These are phyloP conservation scores for Otatea glauca DNA, from an alignment of 176 grass and related monocot species.

Conservation along the genomic window DNA sequence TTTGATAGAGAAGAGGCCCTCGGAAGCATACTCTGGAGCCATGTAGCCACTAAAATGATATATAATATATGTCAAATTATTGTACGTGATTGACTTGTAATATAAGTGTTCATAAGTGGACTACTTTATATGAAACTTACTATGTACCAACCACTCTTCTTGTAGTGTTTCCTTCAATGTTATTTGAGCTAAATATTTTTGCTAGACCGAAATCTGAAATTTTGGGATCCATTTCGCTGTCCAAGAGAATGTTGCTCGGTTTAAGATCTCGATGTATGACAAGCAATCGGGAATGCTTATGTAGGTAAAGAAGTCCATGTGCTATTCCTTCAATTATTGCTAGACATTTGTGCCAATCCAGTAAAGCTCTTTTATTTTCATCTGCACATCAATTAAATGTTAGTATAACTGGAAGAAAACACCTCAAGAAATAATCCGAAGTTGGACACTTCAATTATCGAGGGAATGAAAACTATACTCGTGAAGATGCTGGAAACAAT, in stretches of 20 bases:
- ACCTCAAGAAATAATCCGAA: not conserved
- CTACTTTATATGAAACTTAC: constrained; percentile 40
- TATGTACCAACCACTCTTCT: constrained; percentile 55
- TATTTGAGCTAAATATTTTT: constrained; percentile 45
- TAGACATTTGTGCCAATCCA: constrained; percentile 47
- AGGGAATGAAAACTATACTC: not conserved
- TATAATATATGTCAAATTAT: no score
- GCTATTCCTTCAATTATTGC: constrained; percentile 47
- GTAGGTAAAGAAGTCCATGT: constrained; percentile 46
- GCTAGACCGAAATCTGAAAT: constrained; percentile 51
- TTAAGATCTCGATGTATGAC: constrained; percentile 58
- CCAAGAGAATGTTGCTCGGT: constrained; percentile 51
- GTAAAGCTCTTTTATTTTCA: constrained; percentile 33
- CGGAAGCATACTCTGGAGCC: constrained; percentile 37
- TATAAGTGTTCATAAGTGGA: not conserved
- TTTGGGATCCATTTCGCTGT: constrained; percentile 40
- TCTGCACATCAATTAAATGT: constrained; percentile 35
- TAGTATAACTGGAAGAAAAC: not conserved
- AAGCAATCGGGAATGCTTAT: constrained; percentile 46
- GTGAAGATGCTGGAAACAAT: not conserved
- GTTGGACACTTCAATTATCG: not conserved
- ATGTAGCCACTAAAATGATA: constrained; percentile 36
- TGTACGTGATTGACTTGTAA: not conserved
- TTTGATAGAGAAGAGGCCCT: constrained; percentile 35
- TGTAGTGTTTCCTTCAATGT: constrained; percentile 31